Evolutionary conservation across 2,329 filamentous ascomycete genomes (phyloP), one percentile per base, ranked within the genome.

Genomic region (Colletotrichum sp.): DNA sequence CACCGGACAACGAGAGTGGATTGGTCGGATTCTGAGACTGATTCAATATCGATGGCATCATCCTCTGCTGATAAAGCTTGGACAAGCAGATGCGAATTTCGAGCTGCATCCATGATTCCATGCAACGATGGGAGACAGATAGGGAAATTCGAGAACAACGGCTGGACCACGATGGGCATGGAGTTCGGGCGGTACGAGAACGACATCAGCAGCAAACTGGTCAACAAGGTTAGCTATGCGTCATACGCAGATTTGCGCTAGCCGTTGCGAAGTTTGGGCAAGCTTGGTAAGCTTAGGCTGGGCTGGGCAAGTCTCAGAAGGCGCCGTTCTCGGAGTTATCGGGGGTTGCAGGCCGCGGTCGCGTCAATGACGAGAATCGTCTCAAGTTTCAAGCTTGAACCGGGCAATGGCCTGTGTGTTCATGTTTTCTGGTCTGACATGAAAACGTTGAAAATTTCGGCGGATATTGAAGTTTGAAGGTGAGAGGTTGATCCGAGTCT

Each of bases 271-370:
- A 71, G 25, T 25, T 61, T 61, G 34, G 8, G 13, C 39, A n/a
- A 49, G 39, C 39, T 49, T 29, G 29, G n/a, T 32, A 32, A 39
- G 25, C 22, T 6, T 22, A 61, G 34, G 16, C 32, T 36, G 16
- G 59, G 44, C 44, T 67, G 65, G 65, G 65, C 65, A 57, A 55
- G 66, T 69, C 52, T 69, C 66, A 39, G 52, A 52, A 22, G 52
- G 22, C 39, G 44, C 27, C 49, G 29, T 64, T 70, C 61, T 75
- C 62, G 68, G 68, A 59, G 44, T 71, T 73, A 69, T 69, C 65
- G 71, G 65, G 25, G 4, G 49, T 55, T 49, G 25, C 19, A 69
- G 8, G 62, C 61, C 29, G 44, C 15, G 44, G n/a, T 34, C 25
- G 22, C 19, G 13, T 44, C 59, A 36, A 44, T 64, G 34, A 62